Base-by-base conservation (phyloP, 768 basidiomycete species). In the Suillus alpinus region DNA sequence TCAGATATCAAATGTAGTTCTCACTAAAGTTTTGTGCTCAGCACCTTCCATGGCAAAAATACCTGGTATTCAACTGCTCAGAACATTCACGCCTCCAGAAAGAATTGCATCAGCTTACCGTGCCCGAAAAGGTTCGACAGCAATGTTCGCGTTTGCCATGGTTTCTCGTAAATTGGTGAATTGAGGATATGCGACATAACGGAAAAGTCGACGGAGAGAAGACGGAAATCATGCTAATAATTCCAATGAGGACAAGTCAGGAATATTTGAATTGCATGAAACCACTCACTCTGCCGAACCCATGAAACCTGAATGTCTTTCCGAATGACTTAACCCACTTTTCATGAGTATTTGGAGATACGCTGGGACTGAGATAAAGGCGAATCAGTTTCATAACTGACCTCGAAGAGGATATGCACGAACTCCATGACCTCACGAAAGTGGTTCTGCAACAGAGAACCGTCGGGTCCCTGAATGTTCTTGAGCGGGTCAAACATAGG, bases 281-380 rank as follows among this genome's bases (percentile, higher is more conserved):
- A 18, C 16, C 34, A 51, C 69, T 50, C 61, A 82, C 83, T 68
- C 68, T 78, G 43, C 84, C 84, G 69, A 80, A 82, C 1, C 84
- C 84, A 63, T 86, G 80, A 59, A 83, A 83, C 44, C 80, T 70
- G 61, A 83, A 82, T 1, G 82, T 85, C 62, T 78, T 78, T 12
- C 83, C 84, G 68, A 76, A 81, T 16, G 62, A 68, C 58, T 71
- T 73, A 29, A 73, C 71, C 82, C 82, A 85, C 20, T 76, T 71
- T 16, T 75, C 71, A 63, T 83, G 76, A 1, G 76, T 77, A 5
- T 70, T 65, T 8, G 76, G 68, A 62, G 78, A 81, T 31, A 74
- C 59, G 53, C 73, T 69, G 8, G 84, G 84, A 60, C 83, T 85
- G 57, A 14, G 29, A 49, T 46, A 44, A n/a, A 56, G 59, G 29